Evolutionary conservation across 106 monocot genomes (phyloP), one percentile per base, ranked within the genome.

Genomic region (Gastrodia elata): DNA sequence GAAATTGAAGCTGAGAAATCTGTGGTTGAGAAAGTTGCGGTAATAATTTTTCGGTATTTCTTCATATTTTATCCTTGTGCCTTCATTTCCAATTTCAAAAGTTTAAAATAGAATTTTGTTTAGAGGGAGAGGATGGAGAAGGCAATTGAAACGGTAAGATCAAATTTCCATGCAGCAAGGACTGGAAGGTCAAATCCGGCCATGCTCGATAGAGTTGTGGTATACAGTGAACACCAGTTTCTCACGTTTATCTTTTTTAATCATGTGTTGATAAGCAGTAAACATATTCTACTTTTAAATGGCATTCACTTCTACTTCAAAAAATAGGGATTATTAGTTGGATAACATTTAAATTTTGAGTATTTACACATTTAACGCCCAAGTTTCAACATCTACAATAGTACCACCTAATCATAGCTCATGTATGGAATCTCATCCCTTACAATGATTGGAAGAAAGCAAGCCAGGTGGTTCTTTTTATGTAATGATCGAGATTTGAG

Each of bases 101-200:
- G n/a, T n/a, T n/a, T n/a, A n/a, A n/a, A n/a, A n/a, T n/a, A n/a
- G n/a, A n/a, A n/a, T n/a, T 36, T 37, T 38, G 75, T 85, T 73
- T 64, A 97, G 97, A 97, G 82, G 84, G 88, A 84, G 64, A 90
- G 79, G 73, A 97, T 97, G 97, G 93, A 97, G 10, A 93, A 90
- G 83, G 80, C 97, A 20, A 86, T 97, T 75, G 97, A 97, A 77
- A 77, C 86, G 5, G 70, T 97, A 49, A 70, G 79, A 68, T 72
- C 64, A 33, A 93, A 84, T 80, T 97, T 93, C 44, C 88, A 93
- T 78, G 80, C 93, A 52, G 88, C 93, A 76, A 93, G 97, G 75
- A 93, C 97, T 9, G 97, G 97, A 8, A 90, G 97, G 75, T 84
- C 97, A 77, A 93, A 93, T 81, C 97, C 93, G 59, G 76, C 90